A percentile compares a stretch with the other conserved stretches of the same genome.
These are phyloP conservation scores for Aspergillus floridensis DNA, from an alignment of 2,329 filamentous ascomycete genomes.

Conservation along the genomic window DNA sequence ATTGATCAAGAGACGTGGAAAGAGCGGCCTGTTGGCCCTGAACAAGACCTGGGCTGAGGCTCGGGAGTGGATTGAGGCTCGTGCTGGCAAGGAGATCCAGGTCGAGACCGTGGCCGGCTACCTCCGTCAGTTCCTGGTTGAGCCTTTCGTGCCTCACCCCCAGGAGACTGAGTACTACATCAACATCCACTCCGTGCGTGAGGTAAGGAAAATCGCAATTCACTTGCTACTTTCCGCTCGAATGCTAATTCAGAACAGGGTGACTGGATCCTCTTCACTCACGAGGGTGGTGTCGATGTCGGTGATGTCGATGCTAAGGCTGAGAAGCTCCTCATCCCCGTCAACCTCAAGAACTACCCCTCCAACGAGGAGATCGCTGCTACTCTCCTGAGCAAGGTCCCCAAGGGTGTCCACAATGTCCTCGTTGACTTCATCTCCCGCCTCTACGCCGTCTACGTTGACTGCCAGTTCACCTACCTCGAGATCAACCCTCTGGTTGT, in stretches of 20 bases:
- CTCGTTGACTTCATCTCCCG: slow-evolving; percentile 98
- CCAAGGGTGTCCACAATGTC: slow-evolving; percentile 93
- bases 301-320: slow-evolving; percentile 99
- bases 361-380: slow-evolving; percentile 91
- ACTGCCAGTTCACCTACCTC: slow-evolving; percentile 99
- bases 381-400: slow-evolving; percentile 85
- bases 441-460: slow-evolving; percentile 97
- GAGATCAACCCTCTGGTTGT: slow-evolving; percentile 99
- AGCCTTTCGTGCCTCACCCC: slow-evolving; percentile 96
- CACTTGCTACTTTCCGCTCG: slow-evolving; percentile 26
- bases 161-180: slow-evolving; percentile 98
- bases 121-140: slow-evolving; percentile 92
- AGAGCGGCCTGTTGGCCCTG: slow-evolving; percentile 92
- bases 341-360: slow-evolving; percentile 90
- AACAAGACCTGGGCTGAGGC: slow-evolving; percentile 98
- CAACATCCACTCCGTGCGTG: slow-evolving; percentile 99
- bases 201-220: slow-evolving; percentile 66
- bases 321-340: slow-evolving; percentile 96
- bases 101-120: slow-evolving; percentile 89
- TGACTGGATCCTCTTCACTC: slow-evolving; percentile 99
- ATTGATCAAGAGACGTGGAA: slow-evolving; percentile 98
- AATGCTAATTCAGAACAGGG: slow-evolving; percentile 56
- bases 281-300: slow-evolving; percentile 99
- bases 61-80: slow-evolving; percentile 87
- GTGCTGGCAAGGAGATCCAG: slow-evolving; percentile 86